Evolutionary conservation across 2,329 filamentous ascomycete genomes (phyloP).

Genomic region (Whalleya microplaca): DNA sequence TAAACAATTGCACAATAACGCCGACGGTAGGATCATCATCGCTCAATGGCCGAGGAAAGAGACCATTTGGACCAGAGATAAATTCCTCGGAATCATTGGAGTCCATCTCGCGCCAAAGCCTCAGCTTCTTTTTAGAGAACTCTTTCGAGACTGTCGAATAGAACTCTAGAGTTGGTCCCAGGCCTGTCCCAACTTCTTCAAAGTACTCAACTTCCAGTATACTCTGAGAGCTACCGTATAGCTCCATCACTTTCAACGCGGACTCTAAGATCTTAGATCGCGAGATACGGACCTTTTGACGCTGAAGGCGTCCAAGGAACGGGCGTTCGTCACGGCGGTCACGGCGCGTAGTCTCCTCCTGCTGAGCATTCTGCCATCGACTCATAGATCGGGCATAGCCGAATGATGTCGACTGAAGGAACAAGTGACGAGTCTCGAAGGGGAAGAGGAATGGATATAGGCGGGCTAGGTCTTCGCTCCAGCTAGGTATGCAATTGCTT

Average conservation of each 20-base stretch:
- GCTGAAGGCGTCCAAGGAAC: slow-evolving; percentile 87
- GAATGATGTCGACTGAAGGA: slow-evolving; percentile 97
- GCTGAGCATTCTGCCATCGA: slow-evolving; percentile 92
- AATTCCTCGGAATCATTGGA: slow-evolving; percentile 74
- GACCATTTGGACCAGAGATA: slow-evolving; percentile 79
- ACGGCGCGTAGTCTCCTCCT: slow-evolving; percentile 76
- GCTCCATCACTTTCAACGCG: slow-evolving; percentile 96
- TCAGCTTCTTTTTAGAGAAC: slow-evolving; percentile 95
- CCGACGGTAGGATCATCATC: slow-evolving; percentile 82
- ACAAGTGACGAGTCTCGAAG: slow-evolving; percentile 95
- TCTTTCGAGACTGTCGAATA: slow-evolving; percentile 97
- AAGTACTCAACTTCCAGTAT: slow-evolving; percentile 98
- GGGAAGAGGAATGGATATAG: slow-evolving; percentile 97
- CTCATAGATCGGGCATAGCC: slow-evolving; percentile 97
- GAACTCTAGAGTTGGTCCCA: slow-evolving; percentile 95
- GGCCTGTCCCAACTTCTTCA: slow-evolving; percentile 93
- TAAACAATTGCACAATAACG: slow-evolving; percentile 86
- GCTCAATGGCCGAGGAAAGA: slow-evolving; percentile 91
- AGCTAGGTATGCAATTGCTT: slow-evolving; percentile 91
- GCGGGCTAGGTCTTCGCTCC: slow-evolving; percentile 93
- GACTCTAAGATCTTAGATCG: slow-evolving; percentile 94
- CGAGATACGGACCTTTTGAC: slow-evolving; percentile 98
- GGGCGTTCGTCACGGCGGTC: slow-evolving; percentile 89
- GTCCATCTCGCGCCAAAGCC: slow-evolving; percentile 94
- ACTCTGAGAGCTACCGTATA: slow-evolving; percentile 95